phyloP scores from a whole-genome alignment of 2,329 filamentous ascomycete genomes.

The Apiospora hydei region DNA sequence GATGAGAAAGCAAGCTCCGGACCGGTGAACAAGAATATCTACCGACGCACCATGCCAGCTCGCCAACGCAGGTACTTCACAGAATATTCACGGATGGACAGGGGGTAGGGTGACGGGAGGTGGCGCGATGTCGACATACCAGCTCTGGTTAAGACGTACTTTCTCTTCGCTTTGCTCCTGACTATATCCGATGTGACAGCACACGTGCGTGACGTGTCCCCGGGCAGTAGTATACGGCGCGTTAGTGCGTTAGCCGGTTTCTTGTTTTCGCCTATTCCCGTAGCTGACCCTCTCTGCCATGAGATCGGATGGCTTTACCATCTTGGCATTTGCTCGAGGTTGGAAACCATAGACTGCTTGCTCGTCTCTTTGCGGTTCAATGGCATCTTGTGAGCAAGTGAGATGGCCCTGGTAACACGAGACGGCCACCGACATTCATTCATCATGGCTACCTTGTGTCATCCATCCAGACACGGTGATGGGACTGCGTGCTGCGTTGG shows the following conservation, averaged over 20 bases:
- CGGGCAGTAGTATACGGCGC: neutral
- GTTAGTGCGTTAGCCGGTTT: neutral
- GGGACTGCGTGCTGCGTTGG: neutral
- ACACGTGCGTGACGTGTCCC: neutral
- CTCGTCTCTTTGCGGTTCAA: no score
- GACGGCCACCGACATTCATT: no score
- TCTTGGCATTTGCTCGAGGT: no score
- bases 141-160: no score
- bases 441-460: no score
- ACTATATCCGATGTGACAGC: neutral
- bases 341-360: no score
- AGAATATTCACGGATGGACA: neutral
- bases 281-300: neutral
- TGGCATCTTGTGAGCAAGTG: no score
- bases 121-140: neutral
- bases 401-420: no score
- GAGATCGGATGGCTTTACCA: neutral
- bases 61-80: no score
- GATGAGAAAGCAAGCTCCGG: no score
- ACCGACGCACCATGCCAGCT: no score
- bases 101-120: neutral
- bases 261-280: neutral
- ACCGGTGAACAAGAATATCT: no score
- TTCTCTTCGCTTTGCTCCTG: neutral
- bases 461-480: neutral